Evolutionary conservation across 345 rosid species (phyloP), one percentile per base, ranked within the genome.

Genomic region (Hibiscus syriacus): DNA sequence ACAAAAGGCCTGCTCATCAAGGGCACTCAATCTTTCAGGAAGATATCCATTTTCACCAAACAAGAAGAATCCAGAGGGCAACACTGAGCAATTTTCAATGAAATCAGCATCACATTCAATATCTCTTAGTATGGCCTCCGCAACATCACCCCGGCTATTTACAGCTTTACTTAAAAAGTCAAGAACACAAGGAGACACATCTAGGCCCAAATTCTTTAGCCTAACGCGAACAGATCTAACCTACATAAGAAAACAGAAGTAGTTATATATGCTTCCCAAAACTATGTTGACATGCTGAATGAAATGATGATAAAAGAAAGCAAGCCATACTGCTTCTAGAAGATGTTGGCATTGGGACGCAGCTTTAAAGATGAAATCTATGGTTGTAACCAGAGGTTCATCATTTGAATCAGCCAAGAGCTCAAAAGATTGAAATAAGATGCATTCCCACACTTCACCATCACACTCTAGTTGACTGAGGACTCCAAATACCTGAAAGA

Each of bases 281-380:
- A 75, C 27, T 26, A 6, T 20, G 39, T 29, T 4, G 20, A 67
- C 55, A 23, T 54, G 67, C 11, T 72, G 32, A 41, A 30, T 11
- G 29, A 48, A 67, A 70, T 43, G 19, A 65, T 61, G 38, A 55
- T 6, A 25, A 43, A 61, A 72, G 55, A 74, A 71, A 50, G 3
- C 38, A 66, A 70, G 56, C 72, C 86, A 64, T 87, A 95, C 99
- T 22, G 98, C 99, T 78, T 92, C 85, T 61, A 92, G 90, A 76
- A 95, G 90, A 74, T 84, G 87, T 75, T 88, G 90, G 81, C 97
- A 86, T 74, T 85, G 92, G 34, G 90, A 88, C 68, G 97, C 98
- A 74, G 96, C 88, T 76, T 87, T 95, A 76, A 90, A 83, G 72
- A 86, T 76, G 68, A 95, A 95, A 79, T 87, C 96, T 57, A 95